A percentile compares a stretch with the other conserved stretches of the same genome.
These are phyloP conservation scores for Colletotrichum lini DNA, from an alignment of 2,329 filamentous ascomycete genomes.

Conservation along the genomic window DNA sequence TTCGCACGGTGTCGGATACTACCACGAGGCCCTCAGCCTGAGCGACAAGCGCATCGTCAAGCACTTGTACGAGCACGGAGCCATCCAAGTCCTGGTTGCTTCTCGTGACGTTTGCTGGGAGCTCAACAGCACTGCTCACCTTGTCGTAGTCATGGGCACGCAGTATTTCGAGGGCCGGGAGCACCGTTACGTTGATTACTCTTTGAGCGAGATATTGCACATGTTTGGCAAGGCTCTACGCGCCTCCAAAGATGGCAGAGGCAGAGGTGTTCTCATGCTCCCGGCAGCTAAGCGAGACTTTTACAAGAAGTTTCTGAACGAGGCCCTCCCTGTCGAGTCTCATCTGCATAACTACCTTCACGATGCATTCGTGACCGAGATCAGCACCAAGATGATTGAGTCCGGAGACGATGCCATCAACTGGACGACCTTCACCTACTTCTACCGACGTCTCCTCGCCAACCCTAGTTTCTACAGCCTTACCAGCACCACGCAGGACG, in stretches of 20 bases:
- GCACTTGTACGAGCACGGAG: constrained; percentile 90
- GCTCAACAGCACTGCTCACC: constrained; percentile 86
- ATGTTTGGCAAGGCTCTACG: constrained; percentile 97
- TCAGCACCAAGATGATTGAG: constrained; percentile 95
- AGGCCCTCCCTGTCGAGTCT: constrained; percentile 95
- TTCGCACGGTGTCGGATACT: constrained; percentile 95
- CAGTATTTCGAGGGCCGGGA: constrained; percentile 98
- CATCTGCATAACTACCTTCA: constrained; percentile 92
- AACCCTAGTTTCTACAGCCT: constrained; percentile 98
- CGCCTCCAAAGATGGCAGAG: constrained; percentile 82
- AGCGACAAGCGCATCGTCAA: constrained; percentile 96
- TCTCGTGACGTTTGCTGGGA: constrained; percentile 97
- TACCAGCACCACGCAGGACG: constrained; percentile 89
- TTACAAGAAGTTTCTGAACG: constrained; percentile 98
- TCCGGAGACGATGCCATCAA: constrained; percentile 98
- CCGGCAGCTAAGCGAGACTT: constrained; percentile 95
- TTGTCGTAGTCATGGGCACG: constrained; percentile 97
- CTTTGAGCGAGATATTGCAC: constrained; percentile 92
- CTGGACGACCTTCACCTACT: constrained; percentile 99
- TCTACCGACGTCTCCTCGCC: constrained; percentile 93
- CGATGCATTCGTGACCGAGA: constrained; percentile 96
- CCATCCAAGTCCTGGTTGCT: constrained; percentile 85
- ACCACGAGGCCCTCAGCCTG: constrained; percentile 90
- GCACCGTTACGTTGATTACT: constrained; percentile 97
- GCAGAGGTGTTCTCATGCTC: constrained; percentile 96